phyloP scores from a whole-genome alignment of 2,329 filamentous ascomycete genomes.

The Neospermospora avenae region DNA sequence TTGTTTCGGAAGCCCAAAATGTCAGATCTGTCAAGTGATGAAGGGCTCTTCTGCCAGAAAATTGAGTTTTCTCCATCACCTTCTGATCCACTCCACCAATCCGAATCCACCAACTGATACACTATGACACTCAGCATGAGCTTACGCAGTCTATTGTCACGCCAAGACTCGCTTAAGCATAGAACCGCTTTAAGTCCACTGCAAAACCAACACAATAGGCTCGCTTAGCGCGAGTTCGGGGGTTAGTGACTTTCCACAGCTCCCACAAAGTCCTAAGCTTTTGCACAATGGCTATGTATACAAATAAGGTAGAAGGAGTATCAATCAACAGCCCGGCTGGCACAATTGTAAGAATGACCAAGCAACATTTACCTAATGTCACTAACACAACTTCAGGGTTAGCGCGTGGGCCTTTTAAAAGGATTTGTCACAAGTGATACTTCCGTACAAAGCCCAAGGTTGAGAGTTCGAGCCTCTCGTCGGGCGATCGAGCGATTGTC shows the following conservation, averaged over 20 bases:
- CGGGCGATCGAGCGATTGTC: constrained; percentile 10
- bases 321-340: constrained; percentile 15
- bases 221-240: neutral
- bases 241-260: neutral
- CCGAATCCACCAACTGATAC: neutral
- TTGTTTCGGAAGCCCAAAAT: neutral
- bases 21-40: no score
- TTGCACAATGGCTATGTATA: neutral
- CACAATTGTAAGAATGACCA: constrained; percentile 10
- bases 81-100: no score
- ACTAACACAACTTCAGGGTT: neutral
- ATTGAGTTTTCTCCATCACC: no score
- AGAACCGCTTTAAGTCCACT: neutral
- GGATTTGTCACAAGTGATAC: neutral
- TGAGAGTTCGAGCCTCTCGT: constrained; percentile 28
- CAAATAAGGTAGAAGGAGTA: neutral
- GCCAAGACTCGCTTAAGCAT: neutral
- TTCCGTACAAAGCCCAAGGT: constrained; percentile 18
- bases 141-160: neutral
- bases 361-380: no score
- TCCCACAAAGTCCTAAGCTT: no score
- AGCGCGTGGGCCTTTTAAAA: constrained; percentile 16
- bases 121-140: neutral
- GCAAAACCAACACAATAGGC: neutral
- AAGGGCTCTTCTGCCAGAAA: no score